A percentile compares a stretch with the other conserved stretches of the same genome.
Conservation (phyloP, 208 protist species). For the Acanthamoeba sp. region DNA sequence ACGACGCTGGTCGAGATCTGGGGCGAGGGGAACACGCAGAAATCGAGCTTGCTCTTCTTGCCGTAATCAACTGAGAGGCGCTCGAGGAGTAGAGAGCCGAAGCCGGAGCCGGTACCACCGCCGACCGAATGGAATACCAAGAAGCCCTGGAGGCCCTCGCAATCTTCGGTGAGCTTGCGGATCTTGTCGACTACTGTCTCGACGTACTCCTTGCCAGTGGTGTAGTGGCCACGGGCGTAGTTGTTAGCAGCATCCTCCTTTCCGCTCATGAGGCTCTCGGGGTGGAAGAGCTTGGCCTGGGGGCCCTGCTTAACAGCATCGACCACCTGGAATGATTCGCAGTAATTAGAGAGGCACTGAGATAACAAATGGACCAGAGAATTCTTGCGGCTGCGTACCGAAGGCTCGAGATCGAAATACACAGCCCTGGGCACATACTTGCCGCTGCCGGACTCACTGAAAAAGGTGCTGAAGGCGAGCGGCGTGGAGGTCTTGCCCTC, state of each 20-base stretch:
- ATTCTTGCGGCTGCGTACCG: not conserved
- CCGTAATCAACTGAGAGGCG: slow-evolving; percentile 97
- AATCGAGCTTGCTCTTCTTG: slow-evolving; percentile 97
- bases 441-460: slow-evolving; percentile 94
- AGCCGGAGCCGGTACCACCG: slow-evolving; percentile 98
- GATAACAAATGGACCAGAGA: slow-evolving; percentile 33
- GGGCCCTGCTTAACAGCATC: slow-evolving; percentile 96
- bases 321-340: slow-evolving; percentile 90
- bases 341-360: not conserved
- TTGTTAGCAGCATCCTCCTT: slow-evolving; percentile 98
- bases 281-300: slow-evolving; percentile 97
- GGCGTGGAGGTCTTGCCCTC: slow-evolving; percentile 91
- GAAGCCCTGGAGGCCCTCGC: slow-evolving; percentile 99
- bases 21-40: slow-evolving; percentile 98
- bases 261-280: slow-evolving; percentile 97
- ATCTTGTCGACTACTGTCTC: slow-evolving; percentile 97
- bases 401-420: slow-evolving; percentile 96
- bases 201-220: slow-evolving; percentile 98
- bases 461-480: slow-evolving; percentile 97
- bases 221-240: slow-evolving; percentile 98
- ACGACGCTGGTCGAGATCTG: slow-evolving; percentile 98
- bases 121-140: slow-evolving; percentile 98
- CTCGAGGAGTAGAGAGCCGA: slow-evolving; percentile 99
- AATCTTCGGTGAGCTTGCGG: slow-evolving; percentile 98
- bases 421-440: slow-evolving; percentile 96